Percentiles rank a stretch among this genome's conserved stretches.
phyloP scores from a whole-genome alignment of 2,329 filamentous ascomycete genomes.

The Leptoxyphium fumago region DNA sequence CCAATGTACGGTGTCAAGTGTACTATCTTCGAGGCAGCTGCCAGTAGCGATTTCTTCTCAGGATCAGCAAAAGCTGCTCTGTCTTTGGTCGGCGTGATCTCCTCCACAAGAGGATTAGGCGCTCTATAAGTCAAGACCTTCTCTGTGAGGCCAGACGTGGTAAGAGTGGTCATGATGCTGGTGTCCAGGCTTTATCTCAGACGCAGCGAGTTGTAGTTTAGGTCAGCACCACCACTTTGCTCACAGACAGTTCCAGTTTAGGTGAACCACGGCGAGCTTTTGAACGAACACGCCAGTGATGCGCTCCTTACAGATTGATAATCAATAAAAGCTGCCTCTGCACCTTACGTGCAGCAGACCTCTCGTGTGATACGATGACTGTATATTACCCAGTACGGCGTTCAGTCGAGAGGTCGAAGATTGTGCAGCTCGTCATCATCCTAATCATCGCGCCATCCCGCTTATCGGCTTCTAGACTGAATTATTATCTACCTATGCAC shows the following conservation, averaged over 20 bases:
- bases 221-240: no score
- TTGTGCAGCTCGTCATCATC: not conserved
- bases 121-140: constrained; percentile 1
- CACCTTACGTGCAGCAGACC: no score
- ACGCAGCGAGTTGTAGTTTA: no score
- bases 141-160: not conserved
- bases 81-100: constrained; percentile 16
- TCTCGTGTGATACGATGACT: no score
- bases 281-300: no score
- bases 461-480: not conserved
- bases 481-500: not conserved
- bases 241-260: no score
- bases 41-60: constrained; percentile 29
- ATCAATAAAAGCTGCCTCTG: no score
- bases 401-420: not conserved
- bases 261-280: no score
- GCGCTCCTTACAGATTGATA: no score
- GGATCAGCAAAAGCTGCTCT: constrained; percentile 31
- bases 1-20: constrained; percentile 5
- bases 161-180: not conserved
- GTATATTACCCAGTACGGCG: no score
- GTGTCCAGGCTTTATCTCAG: not conserved
- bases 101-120: constrained; percentile 2
- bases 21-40: constrained; percentile 24
- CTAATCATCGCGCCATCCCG: not conserved